Conservation (phyloP, 176 grass and related monocot species). For the Carex myosuroides region DNA sequence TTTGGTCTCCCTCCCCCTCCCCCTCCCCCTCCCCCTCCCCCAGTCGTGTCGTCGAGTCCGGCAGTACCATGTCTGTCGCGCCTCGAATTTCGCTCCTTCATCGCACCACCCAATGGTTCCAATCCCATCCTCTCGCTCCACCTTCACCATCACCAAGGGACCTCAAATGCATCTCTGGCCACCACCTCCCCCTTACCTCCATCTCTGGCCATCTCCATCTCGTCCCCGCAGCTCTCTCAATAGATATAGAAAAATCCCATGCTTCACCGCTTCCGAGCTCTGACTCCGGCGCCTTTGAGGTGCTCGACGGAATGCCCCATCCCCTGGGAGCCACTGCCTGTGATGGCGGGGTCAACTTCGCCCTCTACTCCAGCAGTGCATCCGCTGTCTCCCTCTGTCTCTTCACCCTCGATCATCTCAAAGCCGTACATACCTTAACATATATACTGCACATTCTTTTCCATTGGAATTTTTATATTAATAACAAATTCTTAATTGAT, state of each 20-base stretch:
- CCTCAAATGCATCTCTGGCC: no score
- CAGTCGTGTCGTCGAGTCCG: no score
- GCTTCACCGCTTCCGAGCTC: conserved; percentile 9
- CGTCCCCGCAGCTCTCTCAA: neutral
- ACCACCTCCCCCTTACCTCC: neutral
- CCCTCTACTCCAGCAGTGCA: conserved; percentile 60
- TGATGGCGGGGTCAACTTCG: conserved; percentile 78
- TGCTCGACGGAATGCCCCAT: conserved; percentile 57
- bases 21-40: no score
- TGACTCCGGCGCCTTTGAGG: conserved; percentile 36
- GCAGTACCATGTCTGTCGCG: no score
- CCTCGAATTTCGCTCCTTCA: no score
- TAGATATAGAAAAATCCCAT: conserved; percentile 4
- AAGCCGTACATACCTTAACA: conserved; percentile 21
- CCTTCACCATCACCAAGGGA: neutral
- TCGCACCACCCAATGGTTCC: no score
- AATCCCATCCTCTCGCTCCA: neutral
- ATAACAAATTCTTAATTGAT: no score
- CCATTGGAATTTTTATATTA: neutral
- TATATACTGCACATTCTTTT: neutral
- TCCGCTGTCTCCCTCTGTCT: conserved; percentile 59
- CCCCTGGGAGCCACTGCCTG: conserved; percentile 63
- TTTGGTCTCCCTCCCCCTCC: no score
- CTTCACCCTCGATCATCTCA: conserved; percentile 61
- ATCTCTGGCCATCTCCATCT: no score